Conservation (phyloP, 805 yeast species). For the Lachancea nothofagi region DNA sequence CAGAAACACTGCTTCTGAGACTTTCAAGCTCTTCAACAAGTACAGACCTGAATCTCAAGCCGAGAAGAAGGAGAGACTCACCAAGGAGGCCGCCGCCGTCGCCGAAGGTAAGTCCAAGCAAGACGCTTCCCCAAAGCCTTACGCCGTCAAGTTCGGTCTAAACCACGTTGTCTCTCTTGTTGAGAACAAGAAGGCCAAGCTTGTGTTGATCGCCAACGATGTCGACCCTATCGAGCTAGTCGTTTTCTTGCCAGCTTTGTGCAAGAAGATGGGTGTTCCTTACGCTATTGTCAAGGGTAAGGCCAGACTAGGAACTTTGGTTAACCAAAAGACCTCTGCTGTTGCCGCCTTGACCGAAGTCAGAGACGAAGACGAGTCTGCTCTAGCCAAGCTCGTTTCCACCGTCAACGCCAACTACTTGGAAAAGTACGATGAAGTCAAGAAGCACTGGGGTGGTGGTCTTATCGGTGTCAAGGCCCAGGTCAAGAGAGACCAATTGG, state of each 20-base stretch:
- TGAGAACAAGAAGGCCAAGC: slow-evolving; percentile 98
- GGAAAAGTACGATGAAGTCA: slow-evolving; percentile 90
- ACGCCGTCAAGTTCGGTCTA: slow-evolving; percentile 94
- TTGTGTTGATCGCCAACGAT: slow-evolving; percentile 96
- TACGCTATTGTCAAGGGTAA: slow-evolving; percentile 97
- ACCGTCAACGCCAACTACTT: slow-evolving; percentile 90
- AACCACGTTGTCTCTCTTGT: slow-evolving; percentile 97
- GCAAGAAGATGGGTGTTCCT: slow-evolving; percentile 99
- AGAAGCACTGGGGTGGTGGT: slow-evolving; percentile 99
- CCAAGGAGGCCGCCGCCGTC: slow-evolving; percentile 98
- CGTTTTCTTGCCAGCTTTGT: slow-evolving; percentile 94
- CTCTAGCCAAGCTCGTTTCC: slow-evolving; percentile 85
- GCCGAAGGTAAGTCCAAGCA: slow-evolving; percentile 97
- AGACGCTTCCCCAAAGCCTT: slow-evolving; percentile 96
- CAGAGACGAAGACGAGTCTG: slow-evolving; percentile 88
- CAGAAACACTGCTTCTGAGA: slow-evolving; percentile 97
- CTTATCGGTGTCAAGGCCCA: slow-evolving; percentile 90
- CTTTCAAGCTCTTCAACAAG: slow-evolving; percentile 96
- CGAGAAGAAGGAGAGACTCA: slow-evolving; percentile 98
- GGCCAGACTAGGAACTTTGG: slow-evolving; percentile 97
- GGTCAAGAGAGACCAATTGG: slow-evolving; percentile 75
- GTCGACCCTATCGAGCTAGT: slow-evolving; percentile 99
- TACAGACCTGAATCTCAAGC: slow-evolving; percentile 97
- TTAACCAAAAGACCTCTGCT: slow-evolving; percentile 95
- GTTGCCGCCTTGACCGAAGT: slow-evolving; percentile 98